Evolutionary conservation across 495 filamentous ascomycete species (phyloP), one percentile per base, ranked within the genome.

Genomic region (Penicillium daleae): DNA sequence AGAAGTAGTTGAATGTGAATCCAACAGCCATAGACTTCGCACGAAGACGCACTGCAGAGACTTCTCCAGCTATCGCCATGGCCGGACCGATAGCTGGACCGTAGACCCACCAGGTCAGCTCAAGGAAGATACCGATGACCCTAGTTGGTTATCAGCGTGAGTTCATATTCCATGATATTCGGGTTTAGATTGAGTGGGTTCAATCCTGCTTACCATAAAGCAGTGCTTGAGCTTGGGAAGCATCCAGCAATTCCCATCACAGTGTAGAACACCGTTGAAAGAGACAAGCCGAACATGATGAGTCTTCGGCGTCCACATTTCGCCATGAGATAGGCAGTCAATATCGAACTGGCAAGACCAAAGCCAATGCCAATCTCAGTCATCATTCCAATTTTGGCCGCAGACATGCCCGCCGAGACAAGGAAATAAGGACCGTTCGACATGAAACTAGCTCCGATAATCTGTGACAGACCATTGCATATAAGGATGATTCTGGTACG

Each of bases 401-500:
- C 26, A 2, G 63, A 56, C 64, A 74, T 64, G 7, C 71, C 71
- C 15, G 66, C 65, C 48, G 61, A 55, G 19, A 61, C 61, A 31
- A 74, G 56, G 55, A 74, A 72, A 44, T 75, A 73, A 7, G 70
- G 64, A 3, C 61, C 66, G 26, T 74, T 68, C 3, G 60, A 52
- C 10, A 69, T 62, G 58, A 71, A 63, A 49, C 60, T 66, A 9
- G 63, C 52, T 6, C 70, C 72, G 31, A 71, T 57, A 8, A 67
- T 50, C 48, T 70, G 68, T 31, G 64, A 60, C 53, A 75, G 50
- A 15, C 50, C 62, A 35, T 59, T 63, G 52, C 62, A 65, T 27
- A 65, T 63, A 22, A 73, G 52, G 3, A 69, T 64, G 37, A 75
- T 71, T n/a, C 72, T 58, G 6, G 72, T 75, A 37, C 72, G 72